Conservation (phyloP, 1,139 yeast genomes). For the Arxiozyma heterogenica region DNA sequence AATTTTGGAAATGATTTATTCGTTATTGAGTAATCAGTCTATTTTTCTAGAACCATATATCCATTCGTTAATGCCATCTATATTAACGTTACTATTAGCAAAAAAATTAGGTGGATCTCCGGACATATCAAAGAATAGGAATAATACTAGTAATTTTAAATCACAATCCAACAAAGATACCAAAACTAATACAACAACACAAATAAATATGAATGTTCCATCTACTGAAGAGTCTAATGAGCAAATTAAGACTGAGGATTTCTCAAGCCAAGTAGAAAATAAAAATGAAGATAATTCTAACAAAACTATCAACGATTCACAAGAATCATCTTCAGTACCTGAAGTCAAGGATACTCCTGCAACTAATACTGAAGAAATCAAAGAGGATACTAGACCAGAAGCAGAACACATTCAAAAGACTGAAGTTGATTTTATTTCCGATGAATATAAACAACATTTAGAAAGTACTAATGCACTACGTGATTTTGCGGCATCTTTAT, state of each 20-base stretch:
- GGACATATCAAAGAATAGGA: neutral
- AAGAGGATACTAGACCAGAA: neutral
- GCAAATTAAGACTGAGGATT: neutral
- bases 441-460: conserved; percentile 17
- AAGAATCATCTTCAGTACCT: neutral
- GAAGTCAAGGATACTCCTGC: neutral
- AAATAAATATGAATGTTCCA: neutral
- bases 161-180: neutral
- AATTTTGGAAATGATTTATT: conserved; percentile 83
- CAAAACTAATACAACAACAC: neutral
- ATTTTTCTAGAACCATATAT: conserved; percentile 92
- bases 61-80: conserved; percentile 93
- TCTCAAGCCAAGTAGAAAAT: neutral
- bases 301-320: neutral
- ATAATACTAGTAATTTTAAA: neutral
- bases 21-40: conserved; percentile 74
- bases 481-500: conserved; percentile 77
- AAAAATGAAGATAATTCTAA: neutral
- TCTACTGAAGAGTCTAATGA: neutral
- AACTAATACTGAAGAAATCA: neutral
- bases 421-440: neutral
- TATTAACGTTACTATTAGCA: conserved; percentile 79
- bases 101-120: conserved; percentile 67
- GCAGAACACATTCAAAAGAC: conserved; percentile 3
- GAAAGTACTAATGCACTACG: conserved; percentile 55